Percentiles rank a stretch among this genome's conserved stretches.
These are phyloP conservation scores for Davidsoniella eucalypti DNA, from an alignment of 2,329 filamentous ascomycete species.

Conservation along the genomic window DNA sequence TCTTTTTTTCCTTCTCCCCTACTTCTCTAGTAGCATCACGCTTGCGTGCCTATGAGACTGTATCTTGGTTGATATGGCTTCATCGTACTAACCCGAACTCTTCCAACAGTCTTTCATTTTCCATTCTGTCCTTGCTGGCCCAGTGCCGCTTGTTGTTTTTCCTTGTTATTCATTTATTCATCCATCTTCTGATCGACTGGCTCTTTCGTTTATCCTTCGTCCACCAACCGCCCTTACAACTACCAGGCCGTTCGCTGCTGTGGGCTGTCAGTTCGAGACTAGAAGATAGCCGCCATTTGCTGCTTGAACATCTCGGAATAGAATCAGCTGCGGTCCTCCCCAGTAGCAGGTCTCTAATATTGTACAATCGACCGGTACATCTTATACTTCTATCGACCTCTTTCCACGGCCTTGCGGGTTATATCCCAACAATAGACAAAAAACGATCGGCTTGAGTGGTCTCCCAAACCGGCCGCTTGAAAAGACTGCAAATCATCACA, in stretches of 20 bases:
- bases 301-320: too few species aligned
- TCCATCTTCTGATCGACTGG: not conserved
- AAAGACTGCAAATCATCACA: not conserved
- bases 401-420: too few species aligned
- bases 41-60: not conserved
- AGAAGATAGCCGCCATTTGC: too few species aligned
- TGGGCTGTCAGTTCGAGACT: too few species aligned
- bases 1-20: not conserved
- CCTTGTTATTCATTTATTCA: not conserved
- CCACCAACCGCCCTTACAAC: not conserved
- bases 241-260: not conserved
- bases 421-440: too few species aligned
- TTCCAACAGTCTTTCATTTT: conserved; percentile 1
- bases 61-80: conserved; percentile 2
- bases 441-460: too few species aligned
- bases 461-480: not conserved
- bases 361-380: not conserved
- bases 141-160: conserved; percentile 1
- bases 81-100: not conserved
- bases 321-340: too few species aligned
- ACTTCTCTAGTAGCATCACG: not conserved
- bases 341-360: not conserved
- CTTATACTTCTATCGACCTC: not conserved
- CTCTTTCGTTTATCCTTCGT: conserved; percentile 4
- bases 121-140: not conserved